Base-by-base conservation (phyloP, 1,139 yeast genomes). In the Hemisphaericaspora subhashii region DNA sequence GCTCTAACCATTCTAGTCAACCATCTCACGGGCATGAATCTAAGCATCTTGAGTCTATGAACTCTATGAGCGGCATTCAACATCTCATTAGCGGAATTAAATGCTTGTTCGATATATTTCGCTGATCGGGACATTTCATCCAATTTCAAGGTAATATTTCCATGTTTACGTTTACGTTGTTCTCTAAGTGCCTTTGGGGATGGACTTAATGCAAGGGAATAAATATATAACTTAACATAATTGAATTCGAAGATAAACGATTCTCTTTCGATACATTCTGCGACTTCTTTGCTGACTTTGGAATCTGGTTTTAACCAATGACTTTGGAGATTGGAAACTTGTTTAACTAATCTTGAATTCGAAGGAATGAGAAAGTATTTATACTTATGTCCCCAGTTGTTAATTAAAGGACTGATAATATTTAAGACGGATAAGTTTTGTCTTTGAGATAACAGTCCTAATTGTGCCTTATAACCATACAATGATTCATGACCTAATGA, bases 1-100 rank as follows among this genome's bases (percentile, higher is more conserved):
- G 96, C 89, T 51, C 94, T 77, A n/a, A 90, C 90, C 26, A 88
- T 81, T 43, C 96, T 70, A 1, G 89, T 85, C 4, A 86, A 81
- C 96, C 96, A 89, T 46, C 96, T 69, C 11, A 88, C 90, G 0
- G 98, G 96, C 81, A 90, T 87, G 54, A 76, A 85, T 44, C 82
- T 69, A 38, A 87, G 64, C 67, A 83, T 65, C 45, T 77, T 79
- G 45, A 83, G 65, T 44, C 72, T 70, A 52, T 84, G 88, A 3
- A 87, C 81, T 31, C 95, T 66, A 40, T 79, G 79, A 2, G 92
- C 87, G 3, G 85, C 83, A 22, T 77, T 74, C 27, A 89, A 63
- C 58, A 87, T 78, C 53, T 86, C 95, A 51, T 83, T 83, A 1
- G 97, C 96, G 0, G 97, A 85, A 43, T 73, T 79, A 47, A 85